Evolutionary conservation across 2,329 filamentous ascomycete species (phyloP), one percentile per base, ranked within the genome.

Genomic region (Fusarium aywerte): DNA sequence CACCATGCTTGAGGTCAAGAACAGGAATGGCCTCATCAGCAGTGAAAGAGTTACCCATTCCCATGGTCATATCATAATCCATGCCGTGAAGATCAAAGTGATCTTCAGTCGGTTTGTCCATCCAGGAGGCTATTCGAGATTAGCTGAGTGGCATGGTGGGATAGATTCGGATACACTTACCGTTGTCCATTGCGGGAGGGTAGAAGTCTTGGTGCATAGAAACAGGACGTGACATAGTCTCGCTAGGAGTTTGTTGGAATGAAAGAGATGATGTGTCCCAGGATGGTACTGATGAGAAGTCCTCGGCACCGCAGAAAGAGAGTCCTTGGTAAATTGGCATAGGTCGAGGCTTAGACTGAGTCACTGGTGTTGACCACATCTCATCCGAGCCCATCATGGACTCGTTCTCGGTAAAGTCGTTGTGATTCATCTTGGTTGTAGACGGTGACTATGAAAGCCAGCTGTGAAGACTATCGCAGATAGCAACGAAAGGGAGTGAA

Each of bases 11-110:
- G 58, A 89, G 77, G 73, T 90, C 87, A 33, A 89, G 80, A 56
- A 90, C 85, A 13, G 87, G 85, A 65, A 89, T 85, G 52, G 84
- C 83, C 65, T 90, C 88, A 67, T 90, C 88, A 7, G 85, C 82
- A 7, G 86, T 87, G 75, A 85, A 89, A 8, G 86, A 86, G 73
- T 89, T 87, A 48, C 86, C 86, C 68, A 90, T 88, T 68, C 78
- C 76, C 80, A 87, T 88, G 68, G 78, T 76, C 80, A 87, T 84
- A 33, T 89, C 87, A 13, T 80, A 76, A 36, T 89, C 86, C 51
- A 89, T 75, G 44, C 78, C 78, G 21, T 85, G 82, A 48, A 89
- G 79, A 32, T 88, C 86, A 45, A 87, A 78, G 53, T 77, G 81
- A 52, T 88, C 86, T 49, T 88, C 86, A 65, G 82, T 86, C 16